Conservation (phyloP, 257 asterid species). For the Henckelia pumila region DNA sequence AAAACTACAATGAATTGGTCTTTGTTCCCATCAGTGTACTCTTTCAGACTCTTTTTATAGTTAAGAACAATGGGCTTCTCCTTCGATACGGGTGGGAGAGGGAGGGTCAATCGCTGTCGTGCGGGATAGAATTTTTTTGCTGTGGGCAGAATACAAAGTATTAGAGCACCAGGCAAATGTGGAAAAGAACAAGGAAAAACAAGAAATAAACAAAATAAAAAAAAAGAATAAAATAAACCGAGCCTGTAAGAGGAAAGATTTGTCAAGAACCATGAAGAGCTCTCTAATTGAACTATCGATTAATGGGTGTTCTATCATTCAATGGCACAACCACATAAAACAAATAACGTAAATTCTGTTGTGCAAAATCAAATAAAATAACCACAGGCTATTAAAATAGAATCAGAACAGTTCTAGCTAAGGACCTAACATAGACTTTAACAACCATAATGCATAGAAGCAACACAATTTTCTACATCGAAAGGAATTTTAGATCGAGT, state of each 20-base stretch:
- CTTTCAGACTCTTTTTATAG: constrained; percentile 68
- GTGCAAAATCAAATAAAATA: not conserved
- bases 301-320: not conserved
- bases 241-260: not conserved
- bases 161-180: constrained; percentile 8
- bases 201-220: not conserved
- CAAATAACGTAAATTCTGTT: not conserved
- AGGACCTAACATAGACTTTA: not conserved
- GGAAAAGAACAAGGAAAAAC: not conserved
- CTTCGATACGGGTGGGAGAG: constrained; percentile 67
- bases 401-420: not conserved
- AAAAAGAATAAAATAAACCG: constrained; percentile 16
- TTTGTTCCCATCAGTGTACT: constrained; percentile 54
- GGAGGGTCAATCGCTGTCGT: constrained; percentile 80
- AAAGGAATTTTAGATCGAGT: not conserved
- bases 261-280: constrained; percentile 9
- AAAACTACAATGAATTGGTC: constrained; percentile 63
- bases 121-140: constrained; percentile 85
- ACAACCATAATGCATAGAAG: not conserved
- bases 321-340: not conserved
- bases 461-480: not conserved
- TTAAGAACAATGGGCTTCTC: constrained; percentile 76
- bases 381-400: not conserved
- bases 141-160: constrained; percentile 30
- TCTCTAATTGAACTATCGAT: not conserved